Percentiles rank a stretch among this genome's conserved stretches.
Conservation (phyloP, 164 flowering plant species). For the Tinospora cordifolia region DNA sequence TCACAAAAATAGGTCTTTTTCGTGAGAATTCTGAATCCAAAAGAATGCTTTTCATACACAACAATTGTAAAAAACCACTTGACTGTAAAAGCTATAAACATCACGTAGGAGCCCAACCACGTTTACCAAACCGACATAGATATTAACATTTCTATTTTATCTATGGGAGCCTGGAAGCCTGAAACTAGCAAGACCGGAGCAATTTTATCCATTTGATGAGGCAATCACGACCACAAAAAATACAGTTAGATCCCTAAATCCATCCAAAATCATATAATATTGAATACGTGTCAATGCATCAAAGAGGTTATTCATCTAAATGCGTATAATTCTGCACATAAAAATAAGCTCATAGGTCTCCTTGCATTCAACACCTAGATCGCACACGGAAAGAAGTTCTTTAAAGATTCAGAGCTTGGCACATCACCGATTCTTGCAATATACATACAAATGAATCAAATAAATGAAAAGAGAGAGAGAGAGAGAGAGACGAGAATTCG, state of each 20-base stretch:
- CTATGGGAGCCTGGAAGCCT: background rate
- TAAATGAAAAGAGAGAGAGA: too few relatives aligned
- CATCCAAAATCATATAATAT: background rate
- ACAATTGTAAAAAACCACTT: too few relatives aligned
- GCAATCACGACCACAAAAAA: background rate
- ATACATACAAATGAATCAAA: too few relatives aligned
- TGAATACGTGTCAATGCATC: background rate
- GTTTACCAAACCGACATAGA: too few relatives aligned
- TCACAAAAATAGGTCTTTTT: background rate
- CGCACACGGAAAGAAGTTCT: too few relatives aligned
- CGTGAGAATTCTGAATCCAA: background rate
- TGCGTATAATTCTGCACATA: background rate
- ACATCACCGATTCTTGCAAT: too few relatives aligned
- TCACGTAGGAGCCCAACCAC: too few relatives aligned
- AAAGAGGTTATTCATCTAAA: background rate
- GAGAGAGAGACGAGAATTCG: too few relatives aligned
- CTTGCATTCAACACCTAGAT: too few relatives aligned
- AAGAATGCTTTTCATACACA: conserved; percentile 1
- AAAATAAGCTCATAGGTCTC: too few relatives aligned
- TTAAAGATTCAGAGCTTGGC: too few relatives aligned
- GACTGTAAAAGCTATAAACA: too few relatives aligned
- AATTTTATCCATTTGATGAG: background rate
- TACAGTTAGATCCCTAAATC: background rate
- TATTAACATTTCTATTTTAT: background rate
- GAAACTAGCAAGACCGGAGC: background rate